Evolutionary conservation across 2,329 filamentous ascomycete genomes (phyloP).

Genomic region (Esteya vermicola): DNA sequence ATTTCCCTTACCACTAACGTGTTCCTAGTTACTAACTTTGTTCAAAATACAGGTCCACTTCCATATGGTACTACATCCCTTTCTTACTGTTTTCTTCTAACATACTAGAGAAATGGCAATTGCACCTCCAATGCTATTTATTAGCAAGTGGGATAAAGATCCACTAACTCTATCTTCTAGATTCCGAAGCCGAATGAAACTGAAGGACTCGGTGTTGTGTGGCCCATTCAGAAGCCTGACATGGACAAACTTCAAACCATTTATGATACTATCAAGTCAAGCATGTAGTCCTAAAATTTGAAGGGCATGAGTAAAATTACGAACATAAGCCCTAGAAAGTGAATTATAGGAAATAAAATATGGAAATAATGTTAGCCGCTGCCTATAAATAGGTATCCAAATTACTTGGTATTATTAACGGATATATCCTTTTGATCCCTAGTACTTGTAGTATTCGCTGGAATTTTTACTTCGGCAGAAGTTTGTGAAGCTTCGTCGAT

Average conservation of each 20-base stretch:
- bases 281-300: constrained; percentile 60
- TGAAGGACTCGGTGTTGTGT: constrained; percentile 59
- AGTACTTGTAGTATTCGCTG: constrained; percentile 1
- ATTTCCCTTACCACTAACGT: not conserved
- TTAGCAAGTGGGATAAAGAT: not conserved
- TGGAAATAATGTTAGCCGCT: too few species aligned
- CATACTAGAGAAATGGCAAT: too few species aligned
- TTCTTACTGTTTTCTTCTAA: too few species aligned
- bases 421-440: constrained; percentile 20
- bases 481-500: constrained; percentile 9
- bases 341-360: too few species aligned
- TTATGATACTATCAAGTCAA: constrained; percentile 72
- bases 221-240: constrained; percentile 62
- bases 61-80: constrained; percentile 58
- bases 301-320: too few species aligned
- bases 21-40: too few species aligned
- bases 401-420: constrained; percentile 29
- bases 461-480: not conserved
- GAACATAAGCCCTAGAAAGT: too few species aligned
- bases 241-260: constrained; percentile 74
- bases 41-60: constrained; percentile 79
- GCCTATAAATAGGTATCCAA: too few species aligned
- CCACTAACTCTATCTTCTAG: constrained; percentile 22
- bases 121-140: too few species aligned
- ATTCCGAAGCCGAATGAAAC: constrained; percentile 84